Conservation (phyloP, 75 land plant genomes). For the Picea sitchensis region DNA sequence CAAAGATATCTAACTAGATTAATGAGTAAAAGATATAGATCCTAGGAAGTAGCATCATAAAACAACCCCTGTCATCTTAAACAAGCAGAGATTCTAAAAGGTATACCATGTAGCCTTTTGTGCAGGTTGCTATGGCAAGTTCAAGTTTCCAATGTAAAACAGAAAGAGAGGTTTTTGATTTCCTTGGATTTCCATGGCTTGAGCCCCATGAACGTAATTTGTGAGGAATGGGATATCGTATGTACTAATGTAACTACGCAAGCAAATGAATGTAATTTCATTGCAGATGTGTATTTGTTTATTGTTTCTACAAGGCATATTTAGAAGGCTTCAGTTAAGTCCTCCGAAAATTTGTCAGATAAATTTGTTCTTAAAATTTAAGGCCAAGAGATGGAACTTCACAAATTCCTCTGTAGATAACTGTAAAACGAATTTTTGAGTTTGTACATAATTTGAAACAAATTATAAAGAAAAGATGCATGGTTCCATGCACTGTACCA, state of each 20-base stretch:
- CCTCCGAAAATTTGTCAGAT: too few relatives aligned
- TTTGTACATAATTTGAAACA: too few relatives aligned
- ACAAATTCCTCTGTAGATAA: too few relatives aligned
- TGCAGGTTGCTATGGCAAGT: slow-evolving; percentile 35
- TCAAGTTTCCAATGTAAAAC: slow-evolving; percentile 50
- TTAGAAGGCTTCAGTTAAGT: slow-evolving; percentile 5
- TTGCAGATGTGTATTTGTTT: too few relatives aligned
- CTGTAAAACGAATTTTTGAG: too few relatives aligned
- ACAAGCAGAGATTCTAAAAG: neutral
- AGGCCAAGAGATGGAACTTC: too few relatives aligned
- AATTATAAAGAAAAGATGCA: too few relatives aligned
- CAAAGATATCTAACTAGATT: neutral
- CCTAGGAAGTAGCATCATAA: neutral
- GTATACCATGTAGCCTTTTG: slow-evolving; percentile 2
- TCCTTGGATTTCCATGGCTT: slow-evolving; percentile 87
- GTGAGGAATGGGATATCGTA: slow-evolving; percentile 17
- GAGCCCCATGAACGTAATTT: slow-evolving; percentile 92
- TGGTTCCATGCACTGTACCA: too few relatives aligned
- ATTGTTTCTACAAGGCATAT: too few relatives aligned
- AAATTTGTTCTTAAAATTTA: too few relatives aligned
- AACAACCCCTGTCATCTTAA: neutral
- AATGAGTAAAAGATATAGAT: neutral
- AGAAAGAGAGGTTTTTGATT: slow-evolving; percentile 85
- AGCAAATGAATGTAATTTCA: too few relatives aligned
- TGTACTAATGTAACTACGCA: too few relatives aligned